phyloP scores from a whole-genome alignment of 2,329 filamentous ascomycete species.

The Bimuria novae-zelandiae region DNA sequence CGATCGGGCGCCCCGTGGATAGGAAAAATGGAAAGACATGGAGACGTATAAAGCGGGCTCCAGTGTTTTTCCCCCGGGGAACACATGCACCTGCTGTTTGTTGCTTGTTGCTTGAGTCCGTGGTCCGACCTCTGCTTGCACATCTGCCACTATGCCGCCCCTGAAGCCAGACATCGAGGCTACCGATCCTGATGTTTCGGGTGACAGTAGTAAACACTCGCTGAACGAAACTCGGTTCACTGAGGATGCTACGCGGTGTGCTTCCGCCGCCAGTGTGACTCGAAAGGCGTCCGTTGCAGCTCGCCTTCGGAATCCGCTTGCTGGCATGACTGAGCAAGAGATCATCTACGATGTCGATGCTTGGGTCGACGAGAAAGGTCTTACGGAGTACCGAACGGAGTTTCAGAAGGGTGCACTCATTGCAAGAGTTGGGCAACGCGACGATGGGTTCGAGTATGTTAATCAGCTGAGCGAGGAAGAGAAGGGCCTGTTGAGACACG shows the following conservation, averaged over 20 bases:
- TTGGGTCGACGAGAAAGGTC: constrained; percentile 57
- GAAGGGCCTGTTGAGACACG: constrained; percentile 60
- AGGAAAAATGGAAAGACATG: no score
- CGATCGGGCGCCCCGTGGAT: no score
- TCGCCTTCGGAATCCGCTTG: constrained; percentile 59
- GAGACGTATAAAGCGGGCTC: no score
- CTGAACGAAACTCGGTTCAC: constrained; percentile 23
- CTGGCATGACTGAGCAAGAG: constrained; percentile 56
- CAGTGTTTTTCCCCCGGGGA: no score
- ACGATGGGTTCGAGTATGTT: constrained; percentile 55
- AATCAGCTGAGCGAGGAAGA: constrained; percentile 60
- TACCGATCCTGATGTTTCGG: constrained; percentile 28
- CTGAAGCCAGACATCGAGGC: constrained; percentile 34
- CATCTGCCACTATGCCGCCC: constrained; percentile 19
- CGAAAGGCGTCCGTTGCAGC: constrained; percentile 31
- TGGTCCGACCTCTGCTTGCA: background rate
- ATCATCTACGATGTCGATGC: constrained; percentile 60
- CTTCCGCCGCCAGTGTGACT: constrained; percentile 4
- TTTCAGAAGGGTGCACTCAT: constrained; percentile 59
- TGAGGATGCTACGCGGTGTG: constrained; percentile 20
- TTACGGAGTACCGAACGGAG: constrained; percentile 54
- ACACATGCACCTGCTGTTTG: no score
- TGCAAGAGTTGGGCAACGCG: constrained; percentile 51
- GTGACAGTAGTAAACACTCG: constrained; percentile 30
- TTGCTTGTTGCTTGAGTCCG: no score